Base-by-base conservation (phyloP, 2,329 filamentous ascomycete genomes). In the Thelonectria discophora region DNA sequence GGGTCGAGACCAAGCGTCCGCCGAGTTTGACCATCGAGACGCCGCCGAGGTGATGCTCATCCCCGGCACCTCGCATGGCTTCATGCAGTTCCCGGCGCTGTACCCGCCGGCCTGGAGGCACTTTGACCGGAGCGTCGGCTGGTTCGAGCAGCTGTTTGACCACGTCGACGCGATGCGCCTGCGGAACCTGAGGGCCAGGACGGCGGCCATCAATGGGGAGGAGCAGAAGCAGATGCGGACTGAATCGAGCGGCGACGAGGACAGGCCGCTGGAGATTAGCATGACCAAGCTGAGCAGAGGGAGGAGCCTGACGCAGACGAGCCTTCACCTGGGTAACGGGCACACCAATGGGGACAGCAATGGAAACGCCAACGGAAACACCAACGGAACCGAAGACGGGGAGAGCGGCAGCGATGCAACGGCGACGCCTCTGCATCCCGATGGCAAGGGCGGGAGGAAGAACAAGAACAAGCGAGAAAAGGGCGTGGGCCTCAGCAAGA, bases 51-150 rank as follows among this genome's bases (percentile, higher is more conserved):
- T 97, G 1, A 86, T 88, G 17, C 81, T 98, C 21, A 89, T 99
- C 5, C 93, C 94, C 0, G 94, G 94, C 0, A 92, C 97, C 50
- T 93, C 89, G 4, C 95, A 99, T 72, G 95, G 95, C 1, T 99
- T 99, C 76, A 79, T 97, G 69, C 94, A 97, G 73, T 97, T 99
- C 73, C 92, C 93, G 0, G 84, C 87, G 1, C 82, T 97, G 3
- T 99, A 96, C 69, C 93, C 93, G 0, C 92, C 95, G 9, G 94
- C 92, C 1, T 97, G 93, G 92, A 90, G 90, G 71, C 90, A 96
- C 73, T 91, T 98, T 69, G 87, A 90, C 66, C 86, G 90, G 34
- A 92, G 91, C 65, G 90, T 88, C 0, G 80, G 83, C 15, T 98
- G 94, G 94, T 93, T 97, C 68, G 84, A 89, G 48, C 88, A 93